Percentiles rank a stretch among this genome's conserved stretches.
These are phyloP conservation scores for Salix viminalis DNA, from an alignment of 345 rosid species.

Conservation along the genomic window DNA sequence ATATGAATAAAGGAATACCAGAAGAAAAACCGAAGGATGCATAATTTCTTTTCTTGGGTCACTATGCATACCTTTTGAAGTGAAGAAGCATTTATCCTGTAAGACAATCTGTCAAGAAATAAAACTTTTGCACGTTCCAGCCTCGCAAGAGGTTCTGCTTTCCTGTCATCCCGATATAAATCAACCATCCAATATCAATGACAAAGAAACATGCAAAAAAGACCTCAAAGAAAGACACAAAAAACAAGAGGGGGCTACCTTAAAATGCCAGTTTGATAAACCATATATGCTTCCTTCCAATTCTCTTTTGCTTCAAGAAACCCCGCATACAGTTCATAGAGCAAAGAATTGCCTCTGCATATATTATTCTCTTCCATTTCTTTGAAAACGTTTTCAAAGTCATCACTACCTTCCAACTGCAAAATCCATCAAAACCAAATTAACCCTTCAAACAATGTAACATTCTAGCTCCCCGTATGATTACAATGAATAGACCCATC, in stretches of 20 bases:
- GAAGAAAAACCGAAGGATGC: not conserved
- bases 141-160: slow-evolving; percentile 62
- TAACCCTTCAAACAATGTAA: not conserved
- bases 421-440: slow-evolving; percentile 8
- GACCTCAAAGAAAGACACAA: not conserved
- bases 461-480: not conserved
- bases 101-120: slow-evolving; percentile 65
- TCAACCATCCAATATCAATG: not conserved
- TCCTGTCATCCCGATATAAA: slow-evolving; percentile 35
- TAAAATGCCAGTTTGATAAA: slow-evolving; percentile 66
- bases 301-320: slow-evolving; percentile 76
- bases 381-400: slow-evolving; percentile 48
- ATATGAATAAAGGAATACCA: not conserved
- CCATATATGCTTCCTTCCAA: slow-evolving; percentile 56
- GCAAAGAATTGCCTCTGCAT: slow-evolving; percentile 44
- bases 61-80: slow-evolving; percentile 42
- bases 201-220: slow-evolving; percentile 8
- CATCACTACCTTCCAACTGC: slow-evolving; percentile 63
- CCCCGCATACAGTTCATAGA: slow-evolving; percentile 72
- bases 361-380: slow-evolving; percentile 56
- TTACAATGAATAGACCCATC: not conserved
- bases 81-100: slow-evolving; percentile 39
- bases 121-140: slow-evolving; percentile 53
- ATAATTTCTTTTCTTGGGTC: not conserved
- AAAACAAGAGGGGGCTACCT: slow-evolving; percentile 38